These are phyloP conservation scores for Tylopilus orsonianus DNA, from an alignment of 1,284 basidiomycete species.

Conservation along the genomic window DNA sequence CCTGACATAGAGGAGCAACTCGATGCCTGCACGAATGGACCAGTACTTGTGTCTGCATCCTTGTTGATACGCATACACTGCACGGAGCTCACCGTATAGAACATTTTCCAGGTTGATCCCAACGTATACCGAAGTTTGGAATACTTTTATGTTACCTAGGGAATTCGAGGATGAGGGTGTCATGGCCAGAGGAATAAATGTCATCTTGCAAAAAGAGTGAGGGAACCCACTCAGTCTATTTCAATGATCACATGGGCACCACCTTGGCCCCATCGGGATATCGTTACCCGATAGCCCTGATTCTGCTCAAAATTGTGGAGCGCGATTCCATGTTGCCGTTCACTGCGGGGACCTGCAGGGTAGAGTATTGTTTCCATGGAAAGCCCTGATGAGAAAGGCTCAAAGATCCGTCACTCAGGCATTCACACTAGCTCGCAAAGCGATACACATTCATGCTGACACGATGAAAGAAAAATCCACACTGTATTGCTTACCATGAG, in stretches of 20 bases:
- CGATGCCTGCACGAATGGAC: slow-evolving; percentile 15
- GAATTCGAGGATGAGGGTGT: not conserved
- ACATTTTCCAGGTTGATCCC: slow-evolving; percentile 24
- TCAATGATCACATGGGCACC: slow-evolving; percentile 8
- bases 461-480: too few species aligned
- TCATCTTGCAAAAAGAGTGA: not conserved
- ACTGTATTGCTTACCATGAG: too few species aligned
- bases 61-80: too few species aligned
- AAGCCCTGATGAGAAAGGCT: too few species aligned
- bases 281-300: not conserved
- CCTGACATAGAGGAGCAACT: slow-evolving; percentile 24
- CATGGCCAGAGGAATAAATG: not conserved
- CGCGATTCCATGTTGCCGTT: too few species aligned
- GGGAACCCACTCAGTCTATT: not conserved
- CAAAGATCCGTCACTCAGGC: too few species aligned
- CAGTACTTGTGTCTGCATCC: not conserved
- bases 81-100: slow-evolving; percentile 25
- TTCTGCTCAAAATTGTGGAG: too few species aligned
- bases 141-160: not conserved
- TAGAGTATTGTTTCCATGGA: too few species aligned
- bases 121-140: slow-evolving; percentile 23
- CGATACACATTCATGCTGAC: too few species aligned
- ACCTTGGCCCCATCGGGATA: not conserved
- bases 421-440: too few species aligned
- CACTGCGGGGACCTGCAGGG: too few species aligned